Evolutionary conservation across 129 eudicot genomes (phyloP).

Genomic region (Tanacetum coccineum): DNA sequence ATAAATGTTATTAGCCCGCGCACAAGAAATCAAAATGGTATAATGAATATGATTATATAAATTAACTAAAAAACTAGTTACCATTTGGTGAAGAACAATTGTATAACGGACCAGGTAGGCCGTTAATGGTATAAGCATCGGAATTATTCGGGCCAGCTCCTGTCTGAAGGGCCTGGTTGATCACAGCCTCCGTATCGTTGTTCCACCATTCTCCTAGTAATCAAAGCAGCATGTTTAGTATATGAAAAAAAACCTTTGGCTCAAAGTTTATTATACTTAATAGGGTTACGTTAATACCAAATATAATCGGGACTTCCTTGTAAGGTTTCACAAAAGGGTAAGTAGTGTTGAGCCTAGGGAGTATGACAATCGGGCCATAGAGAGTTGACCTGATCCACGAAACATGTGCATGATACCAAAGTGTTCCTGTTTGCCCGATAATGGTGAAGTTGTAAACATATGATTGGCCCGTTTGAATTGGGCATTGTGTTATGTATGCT

Average conservation of each 20-base stretch:
- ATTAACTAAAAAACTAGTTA: neutral
- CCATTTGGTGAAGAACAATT: slow-evolving; percentile 54
- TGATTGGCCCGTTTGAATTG: slow-evolving; percentile 43
- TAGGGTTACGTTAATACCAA: slow-evolving; percentile 24
- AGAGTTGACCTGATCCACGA: slow-evolving; percentile 54
- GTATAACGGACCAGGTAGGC: slow-evolving; percentile 63
- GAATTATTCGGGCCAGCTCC: slow-evolving; percentile 77
- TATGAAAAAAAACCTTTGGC: neutral
- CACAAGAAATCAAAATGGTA: neutral
- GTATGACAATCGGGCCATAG: slow-evolving; percentile 49
- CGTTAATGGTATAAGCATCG: slow-evolving; percentile 74
- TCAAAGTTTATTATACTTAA: too few species aligned
- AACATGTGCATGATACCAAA: slow-evolving; percentile 52
- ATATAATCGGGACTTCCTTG: slow-evolving; percentile 47
- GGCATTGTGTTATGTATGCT: slow-evolving; percentile 54
- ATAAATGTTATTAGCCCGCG: neutral
- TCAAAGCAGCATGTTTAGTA: neutral
- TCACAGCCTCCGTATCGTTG: slow-evolving; percentile 60
- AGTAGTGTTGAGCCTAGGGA: slow-evolving; percentile 37
- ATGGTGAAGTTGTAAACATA: slow-evolving; percentile 58
- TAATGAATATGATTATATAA: too few species aligned
- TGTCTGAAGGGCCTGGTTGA: slow-evolving; percentile 68
- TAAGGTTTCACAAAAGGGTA: slow-evolving; percentile 49
- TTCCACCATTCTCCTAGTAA: slow-evolving; percentile 76
- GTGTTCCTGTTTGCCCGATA: slow-evolving; percentile 51